A percentile compares a stretch with the other conserved stretches of the same genome.
These are phyloP conservation scores for Apiotrichum akiyoshidainum DNA, from an alignment of 1,284 basidiomycete genomes.

Conservation along the genomic window DNA sequence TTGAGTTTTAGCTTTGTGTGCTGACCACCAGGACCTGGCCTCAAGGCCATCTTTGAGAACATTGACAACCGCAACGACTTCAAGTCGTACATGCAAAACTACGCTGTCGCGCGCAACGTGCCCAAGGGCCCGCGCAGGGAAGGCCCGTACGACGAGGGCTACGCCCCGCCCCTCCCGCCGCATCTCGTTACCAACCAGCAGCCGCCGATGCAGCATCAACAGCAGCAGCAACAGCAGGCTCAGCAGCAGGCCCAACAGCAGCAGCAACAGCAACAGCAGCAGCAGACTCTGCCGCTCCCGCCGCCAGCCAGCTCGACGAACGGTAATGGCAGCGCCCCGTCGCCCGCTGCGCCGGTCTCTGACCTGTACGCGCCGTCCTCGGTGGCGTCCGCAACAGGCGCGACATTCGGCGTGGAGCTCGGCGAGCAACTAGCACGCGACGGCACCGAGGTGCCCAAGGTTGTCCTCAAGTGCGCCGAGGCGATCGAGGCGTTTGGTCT, in stretches of 20 bases:
- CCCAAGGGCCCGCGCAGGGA: constrained; percentile 70
- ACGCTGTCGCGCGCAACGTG: constrained; percentile 72
- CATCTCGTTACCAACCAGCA: constrained; percentile 28
- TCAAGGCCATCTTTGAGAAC: constrained; percentile 80
- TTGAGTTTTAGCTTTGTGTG: not conserved
- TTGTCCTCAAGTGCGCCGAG: constrained; percentile 84
- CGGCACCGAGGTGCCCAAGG: constrained; percentile 78
- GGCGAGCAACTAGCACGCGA: constrained; percentile 88
- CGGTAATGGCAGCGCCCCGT: constrained; percentile 13
- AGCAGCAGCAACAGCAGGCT: constrained; percentile 4
- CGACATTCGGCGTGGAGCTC: constrained; percentile 87
- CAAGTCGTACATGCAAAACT: constrained; percentile 95
- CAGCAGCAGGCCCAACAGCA: not conserved
- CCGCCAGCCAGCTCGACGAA: constrained; percentile 4
- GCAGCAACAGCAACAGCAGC: not conserved
- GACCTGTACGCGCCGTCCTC: constrained; percentile 26
- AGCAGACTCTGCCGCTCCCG: constrained; percentile 3
- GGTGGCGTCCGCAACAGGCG: constrained; percentile 34
- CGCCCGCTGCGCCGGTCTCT: constrained; percentile 4
- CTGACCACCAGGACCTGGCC: constrained; percentile 55
- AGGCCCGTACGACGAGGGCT: constrained; percentile 79
- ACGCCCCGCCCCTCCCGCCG: constrained; percentile 57
- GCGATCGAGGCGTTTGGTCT: constrained; percentile 87
- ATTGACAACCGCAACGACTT: constrained; percentile 96
- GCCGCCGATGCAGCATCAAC: constrained; percentile 5